Evolutionary conservation across 2,329 filamentous ascomycete species (phyloP), one percentile per base, ranked within the genome.

Genomic region (Hymenoscyphus occultus): DNA sequence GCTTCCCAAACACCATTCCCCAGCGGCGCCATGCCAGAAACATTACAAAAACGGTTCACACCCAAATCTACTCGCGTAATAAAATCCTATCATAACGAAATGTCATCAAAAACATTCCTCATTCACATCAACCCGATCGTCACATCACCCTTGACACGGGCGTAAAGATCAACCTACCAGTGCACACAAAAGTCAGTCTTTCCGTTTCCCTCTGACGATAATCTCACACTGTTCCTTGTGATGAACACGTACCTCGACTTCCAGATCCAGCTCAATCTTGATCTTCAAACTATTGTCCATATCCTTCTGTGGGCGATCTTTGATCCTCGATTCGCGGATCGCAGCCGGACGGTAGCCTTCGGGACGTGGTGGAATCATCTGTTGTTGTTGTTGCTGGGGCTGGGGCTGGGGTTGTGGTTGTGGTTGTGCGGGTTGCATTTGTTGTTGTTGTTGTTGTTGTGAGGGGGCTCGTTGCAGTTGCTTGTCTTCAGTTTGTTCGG

Each of bases 201-300:
- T 48, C 22, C 35, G 28, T 35, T 32, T 32, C 42, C 40, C 28
- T n/a, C 40, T 32, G 45, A 51, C 45, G 22, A 51, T 51, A 51
- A 51, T 51, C 13, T 35, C 35, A 13, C 31, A 61, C 19, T 14
- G 7, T 31, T 22, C 28, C 13, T 54, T 32, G 14, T 13, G 19
- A 19, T 35, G 28, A 39, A 51, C n/a, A 51, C 40, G 31, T 54
- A 74, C 76, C 74, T 77, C 71, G 61, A 73, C 71, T 65, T 74
- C 72, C 60, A 72, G 70, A 70, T 78, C 76, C 64, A 78, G 59
- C 69, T 78, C 76, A 67, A 78, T 77, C 71, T 77, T 77, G 63
- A 78, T 76, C 66, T 76, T 77, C 69, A 78, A 67, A 59, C 74
- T 74, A 67, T 73, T 73, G 45, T 70, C 71, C 59, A 71, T 74